Conservation (phyloP, 257 asterid genomes). For the Ilex asprella region DNA sequence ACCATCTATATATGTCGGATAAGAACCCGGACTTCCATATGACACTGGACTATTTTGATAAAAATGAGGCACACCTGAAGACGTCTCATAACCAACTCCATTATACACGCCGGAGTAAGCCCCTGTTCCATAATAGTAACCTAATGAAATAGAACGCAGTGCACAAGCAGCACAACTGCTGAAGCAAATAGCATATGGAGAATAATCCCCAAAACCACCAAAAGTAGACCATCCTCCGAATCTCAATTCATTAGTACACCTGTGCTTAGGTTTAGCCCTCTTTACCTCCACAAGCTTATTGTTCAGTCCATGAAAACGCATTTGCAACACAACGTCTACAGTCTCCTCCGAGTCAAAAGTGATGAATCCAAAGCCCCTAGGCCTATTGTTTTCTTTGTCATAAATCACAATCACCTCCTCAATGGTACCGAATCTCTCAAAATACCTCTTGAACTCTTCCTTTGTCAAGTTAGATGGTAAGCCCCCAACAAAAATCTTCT, state of each 20-base stretch:
- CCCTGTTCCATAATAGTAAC: no score
- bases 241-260: no score
- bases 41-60: no score
- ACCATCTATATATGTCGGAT: no score
- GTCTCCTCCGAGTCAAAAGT: constrained; percentile 18
- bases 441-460: constrained; percentile 7
- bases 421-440: constrained; percentile 12
- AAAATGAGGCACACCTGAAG: no score
- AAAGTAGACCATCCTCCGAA: no score
- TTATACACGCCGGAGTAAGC: no score
- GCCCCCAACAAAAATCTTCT: constrained; percentile 26
- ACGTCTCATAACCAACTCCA: no score
- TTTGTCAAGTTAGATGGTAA: constrained; percentile 8
- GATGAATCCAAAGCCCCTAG: constrained; percentile 20
- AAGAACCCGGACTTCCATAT: no score
- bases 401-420: constrained; percentile 1
- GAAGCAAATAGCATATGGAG: no score
- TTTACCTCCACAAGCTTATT: constrained; percentile 20
- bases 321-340: constrained; percentile 3
- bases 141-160: no score
- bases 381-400: background rate
- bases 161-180: background rate
- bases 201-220: no score
- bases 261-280: constrained; percentile 6
- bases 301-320: background rate